phyloP scores from a whole-genome alignment of 1,284 basidiomycete species.

The Ustilago crameri region DNA sequence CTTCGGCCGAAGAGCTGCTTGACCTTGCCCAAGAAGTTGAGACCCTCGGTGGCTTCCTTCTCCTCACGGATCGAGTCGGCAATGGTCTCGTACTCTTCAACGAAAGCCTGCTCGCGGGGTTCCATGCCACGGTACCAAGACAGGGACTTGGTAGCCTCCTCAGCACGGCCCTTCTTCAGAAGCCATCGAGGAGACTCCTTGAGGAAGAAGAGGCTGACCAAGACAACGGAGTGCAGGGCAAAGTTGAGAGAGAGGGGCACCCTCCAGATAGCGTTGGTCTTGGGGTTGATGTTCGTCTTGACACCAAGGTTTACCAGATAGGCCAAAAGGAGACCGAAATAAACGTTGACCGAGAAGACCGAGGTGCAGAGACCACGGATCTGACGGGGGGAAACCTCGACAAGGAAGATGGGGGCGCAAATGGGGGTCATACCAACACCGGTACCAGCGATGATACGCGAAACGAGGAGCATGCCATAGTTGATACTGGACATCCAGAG shows the following conservation, averaged over 20 bases:
- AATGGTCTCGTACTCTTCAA: constrained; percentile 45
- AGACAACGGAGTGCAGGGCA: constrained; percentile 62
- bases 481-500: constrained; percentile 37
- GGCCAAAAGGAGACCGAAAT: constrained; percentile 25
- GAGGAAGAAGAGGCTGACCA: constrained; percentile 70
- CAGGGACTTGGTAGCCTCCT: constrained; percentile 75
- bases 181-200: constrained; percentile 84
- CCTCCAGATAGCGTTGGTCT: constrained; percentile 31
- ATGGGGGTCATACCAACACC: constrained; percentile 43
- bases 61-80: constrained; percentile 38
- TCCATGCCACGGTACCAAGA: constrained; percentile 43
- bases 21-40: constrained; percentile 31
- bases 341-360: constrained; percentile 42
- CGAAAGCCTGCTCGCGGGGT: constrained; percentile 30
- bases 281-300: constrained; percentile 25
- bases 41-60: constrained; percentile 35
- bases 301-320: constrained; percentile 38
- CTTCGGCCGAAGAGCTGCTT: constrained; percentile 32
- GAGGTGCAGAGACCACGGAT: constrained; percentile 54
- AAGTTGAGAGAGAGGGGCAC: constrained; percentile 43
- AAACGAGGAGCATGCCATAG: constrained; percentile 37
- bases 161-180: constrained; percentile 77
- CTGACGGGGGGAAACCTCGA: constrained; percentile 37
- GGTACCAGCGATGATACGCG: constrained; percentile 31
- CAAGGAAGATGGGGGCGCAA: constrained; percentile 44